Conservation (phyloP, 108 stramenopile genomes). For the Fistulifera pelliculosa region DNA sequence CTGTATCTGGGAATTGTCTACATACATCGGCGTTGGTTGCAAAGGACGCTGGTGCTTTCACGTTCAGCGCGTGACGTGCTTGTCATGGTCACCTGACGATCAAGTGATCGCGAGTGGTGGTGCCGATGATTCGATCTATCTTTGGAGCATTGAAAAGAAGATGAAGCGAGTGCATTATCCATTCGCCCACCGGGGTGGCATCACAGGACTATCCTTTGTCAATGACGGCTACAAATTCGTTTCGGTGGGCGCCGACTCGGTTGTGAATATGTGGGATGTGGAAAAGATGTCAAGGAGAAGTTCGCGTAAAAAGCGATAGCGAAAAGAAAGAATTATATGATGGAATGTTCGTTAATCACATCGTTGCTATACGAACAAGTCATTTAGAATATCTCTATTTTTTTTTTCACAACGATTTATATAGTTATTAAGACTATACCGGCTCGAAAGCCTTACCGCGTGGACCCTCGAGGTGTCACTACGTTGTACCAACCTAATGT, state of each 20-base stretch:
- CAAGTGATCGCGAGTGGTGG: conserved; percentile 71
- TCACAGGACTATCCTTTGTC: conserved; percentile 52
- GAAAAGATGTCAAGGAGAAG: conserved; percentile 52
- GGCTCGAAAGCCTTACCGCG: no score
- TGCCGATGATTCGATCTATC: conserved; percentile 64
- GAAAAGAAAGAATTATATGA: no score
- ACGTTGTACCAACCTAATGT: no score
- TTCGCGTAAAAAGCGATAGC: conserved; percentile 31
- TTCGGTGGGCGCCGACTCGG: conserved; percentile 87
- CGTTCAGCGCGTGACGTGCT: conserved; percentile 50
- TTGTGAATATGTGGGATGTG: conserved; percentile 80
- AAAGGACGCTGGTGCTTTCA: conserved; percentile 80
- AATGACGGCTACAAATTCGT: conserved; percentile 40
- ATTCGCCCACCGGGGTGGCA: conserved; percentile 80
- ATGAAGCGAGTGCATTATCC: conserved; percentile 69
- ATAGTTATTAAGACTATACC: no score
- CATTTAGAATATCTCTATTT: no score
- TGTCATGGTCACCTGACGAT: conserved; percentile 73
- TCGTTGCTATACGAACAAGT: no score
- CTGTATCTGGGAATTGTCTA: conserved; percentile 48
- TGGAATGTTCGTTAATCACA: no score
- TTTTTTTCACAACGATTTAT: no score
- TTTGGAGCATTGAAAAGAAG: conserved; percentile 69
- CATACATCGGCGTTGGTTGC: conserved; percentile 36
- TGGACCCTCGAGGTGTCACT: no score